Base-by-base conservation (phyloP, 2,329 filamentous ascomycete genomes). In the Emericellopsis cladophorae region DNA sequence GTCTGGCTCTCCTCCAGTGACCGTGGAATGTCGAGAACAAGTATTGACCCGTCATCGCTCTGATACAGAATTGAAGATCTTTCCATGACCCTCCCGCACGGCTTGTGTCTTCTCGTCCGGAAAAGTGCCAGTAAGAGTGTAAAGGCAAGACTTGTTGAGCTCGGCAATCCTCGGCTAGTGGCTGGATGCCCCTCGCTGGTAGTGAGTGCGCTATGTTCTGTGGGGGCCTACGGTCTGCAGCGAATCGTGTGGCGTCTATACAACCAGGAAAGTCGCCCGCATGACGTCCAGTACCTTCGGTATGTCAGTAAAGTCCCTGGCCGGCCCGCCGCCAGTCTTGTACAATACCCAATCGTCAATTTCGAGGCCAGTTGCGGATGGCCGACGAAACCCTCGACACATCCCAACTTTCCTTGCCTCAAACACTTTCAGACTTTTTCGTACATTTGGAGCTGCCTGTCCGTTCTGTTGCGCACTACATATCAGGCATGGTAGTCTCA, bases 1-100 rank as follows among this genome's bases (percentile, higher is more conserved):
- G 68, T 66, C 58, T 88, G 84, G 15, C 74, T 76, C 44, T 75
- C 66, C 48, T 83, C 78, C 32, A 88, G 72, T 2, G 84, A 84
- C 15, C 67, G 64, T 21, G 84, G 82, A 36, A 87, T 73, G 51
- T 89, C 84, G 40, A 88, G 56, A 22, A 87, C 55, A 18, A 75
- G 64, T 40, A 80, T 58, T 36, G 70, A 65, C 38, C 59, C 52
- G 48, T 59, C 53, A 5, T 37, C 32, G 46, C 44, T 57, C 38
- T 55, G 50, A 44, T 54, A 64, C 40, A 65, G 52, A 21, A 62
- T 43, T 15, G 56, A 59, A 2, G 55, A 9, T 29, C 9, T 29
- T 9, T 29, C 26, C 26, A 29, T 29, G 9, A 29, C 26, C 8
- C 9, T 9, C 8, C 3, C 9, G 26, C 6, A 29, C 6, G 26